A percentile compares a stretch with the other conserved stretches of the same genome.
phyloP scores from a whole-genome alignment of 2,329 filamentous ascomycete species.

The Hymenoscyphus occultus region DNA sequence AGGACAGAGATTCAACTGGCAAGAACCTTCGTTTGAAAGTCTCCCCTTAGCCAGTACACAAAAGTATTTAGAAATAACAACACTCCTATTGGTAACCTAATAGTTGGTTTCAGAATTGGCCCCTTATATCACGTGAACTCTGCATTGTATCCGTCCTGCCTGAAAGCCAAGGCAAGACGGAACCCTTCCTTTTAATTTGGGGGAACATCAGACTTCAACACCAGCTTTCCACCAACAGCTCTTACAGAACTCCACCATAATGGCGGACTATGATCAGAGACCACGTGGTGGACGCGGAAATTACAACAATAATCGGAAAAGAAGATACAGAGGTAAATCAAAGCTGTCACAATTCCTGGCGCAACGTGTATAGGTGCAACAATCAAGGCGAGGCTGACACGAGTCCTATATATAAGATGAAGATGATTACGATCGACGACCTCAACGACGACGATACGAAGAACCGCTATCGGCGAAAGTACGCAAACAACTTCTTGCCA shows the following conservation, averaged over 20 bases:
- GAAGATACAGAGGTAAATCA: constrained; percentile 69
- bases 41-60: too few relatives aligned
- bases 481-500: constrained; percentile 72
- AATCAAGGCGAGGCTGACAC: constrained; percentile 30
- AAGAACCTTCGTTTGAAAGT: too few relatives aligned
- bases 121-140: not conserved
- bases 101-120: too few relatives aligned
- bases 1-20: too few relatives aligned
- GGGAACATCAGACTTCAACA: not conserved
- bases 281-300: constrained; percentile 38
- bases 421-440: constrained; percentile 72
- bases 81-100: too few relatives aligned
- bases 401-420: constrained; percentile 53
- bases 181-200: not conserved
- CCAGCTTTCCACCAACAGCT: not conserved
- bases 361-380: constrained; percentile 3
- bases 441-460: constrained; percentile 71
- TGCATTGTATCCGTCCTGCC: not conserved
- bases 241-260: constrained; percentile 26
- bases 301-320: constrained; percentile 66
- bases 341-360: not conserved
- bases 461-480: constrained; percentile 69
- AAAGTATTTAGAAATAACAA: too few relatives aligned
- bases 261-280: constrained; percentile 51
- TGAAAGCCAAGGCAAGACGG: not conserved